Evolutionary conservation across 805 yeast species (phyloP).

Genomic region (Diddensiella caesifluorescens): DNA sequence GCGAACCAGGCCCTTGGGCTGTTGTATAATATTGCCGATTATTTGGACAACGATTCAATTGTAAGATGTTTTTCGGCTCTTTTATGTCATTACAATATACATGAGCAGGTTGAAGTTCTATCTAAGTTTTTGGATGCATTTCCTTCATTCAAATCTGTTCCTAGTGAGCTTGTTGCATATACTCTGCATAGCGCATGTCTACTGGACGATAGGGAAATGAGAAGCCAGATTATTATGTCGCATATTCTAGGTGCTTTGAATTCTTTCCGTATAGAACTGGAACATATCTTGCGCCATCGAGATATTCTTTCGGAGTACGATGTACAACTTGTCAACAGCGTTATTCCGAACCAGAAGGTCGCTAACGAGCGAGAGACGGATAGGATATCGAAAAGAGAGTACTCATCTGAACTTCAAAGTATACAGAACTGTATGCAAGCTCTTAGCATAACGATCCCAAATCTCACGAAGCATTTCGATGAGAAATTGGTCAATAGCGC

Average conservation of each 20-base stretch:
- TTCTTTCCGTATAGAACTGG: not conserved
- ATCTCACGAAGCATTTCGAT: not conserved
- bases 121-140: not conserved
- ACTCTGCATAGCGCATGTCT: conserved; percentile 13
- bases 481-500: not conserved
- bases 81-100: not conserved
- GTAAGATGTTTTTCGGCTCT: not conserved
- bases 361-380: no score
- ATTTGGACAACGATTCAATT: not conserved
- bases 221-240: conserved; percentile 1
- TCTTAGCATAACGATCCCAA: no score
- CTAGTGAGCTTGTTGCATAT: conserved; percentile 10
- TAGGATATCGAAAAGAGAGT: no score
- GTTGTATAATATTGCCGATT: not conserved
- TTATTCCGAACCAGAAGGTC: no score
- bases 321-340: conserved; percentile 2
- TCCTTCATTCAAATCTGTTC: not conserved
- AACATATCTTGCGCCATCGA: conserved; percentile 6
- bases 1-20: not conserved
- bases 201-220: conserved; percentile 1
- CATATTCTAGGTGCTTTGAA: conserved; percentile 4
- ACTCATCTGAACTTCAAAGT: no score
- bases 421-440: no score
- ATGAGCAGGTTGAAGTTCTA: conserved; percentile 1
- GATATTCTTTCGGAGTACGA: conserved; percentile 9